phyloP scores from a whole-genome alignment of 2,329 filamentous ascomycete genomes.

The Lachnum nothofagi region DNA sequence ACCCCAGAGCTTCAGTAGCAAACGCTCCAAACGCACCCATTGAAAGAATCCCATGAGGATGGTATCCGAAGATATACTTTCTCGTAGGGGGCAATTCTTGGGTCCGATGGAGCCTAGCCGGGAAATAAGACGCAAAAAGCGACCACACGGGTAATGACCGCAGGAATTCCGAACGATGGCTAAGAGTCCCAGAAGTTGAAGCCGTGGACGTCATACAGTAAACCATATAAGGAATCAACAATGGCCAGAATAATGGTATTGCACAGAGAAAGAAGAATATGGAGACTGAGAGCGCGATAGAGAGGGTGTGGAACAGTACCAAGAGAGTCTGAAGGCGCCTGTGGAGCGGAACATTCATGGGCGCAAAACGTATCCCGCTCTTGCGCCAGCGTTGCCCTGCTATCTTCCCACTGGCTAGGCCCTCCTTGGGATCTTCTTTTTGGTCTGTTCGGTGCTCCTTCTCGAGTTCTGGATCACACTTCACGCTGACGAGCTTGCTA shows the following conservation, averaged over 20 bases:
- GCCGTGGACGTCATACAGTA: slow-evolving; percentile 78
- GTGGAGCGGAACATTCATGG: slow-evolving; percentile 65
- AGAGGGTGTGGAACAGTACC: slow-evolving; percentile 68
- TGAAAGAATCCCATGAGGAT: slow-evolving; percentile 95
- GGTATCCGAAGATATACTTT: slow-evolving; percentile 96
- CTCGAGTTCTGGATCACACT: slow-evolving; percentile 20
- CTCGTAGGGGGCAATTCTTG: slow-evolving; percentile 70
- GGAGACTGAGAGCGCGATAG: slow-evolving; percentile 65
- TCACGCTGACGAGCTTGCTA: slow-evolving; percentile 25
- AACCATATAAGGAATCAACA: slow-evolving; percentile 69
- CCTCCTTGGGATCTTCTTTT: slow-evolving; percentile 18
- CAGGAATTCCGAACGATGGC: slow-evolving; percentile 68
- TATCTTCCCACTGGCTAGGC: slow-evolving; percentile 28
- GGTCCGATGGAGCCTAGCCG: slow-evolving; percentile 80
- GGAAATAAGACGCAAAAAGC: slow-evolving; percentile 89
- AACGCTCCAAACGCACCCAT: slow-evolving; percentile 94
- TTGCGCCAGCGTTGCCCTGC: slow-evolving; percentile 32
- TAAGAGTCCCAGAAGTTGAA: slow-evolving; percentile 68
- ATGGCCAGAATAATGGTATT: slow-evolving; percentile 86
- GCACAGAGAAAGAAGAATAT: slow-evolving; percentile 87
- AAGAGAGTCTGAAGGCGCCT: slow-evolving; percentile 73
- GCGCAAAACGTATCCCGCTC: slow-evolving; percentile 73
- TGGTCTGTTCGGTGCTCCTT: slow-evolving; percentile 11
- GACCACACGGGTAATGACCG: slow-evolving; percentile 74
- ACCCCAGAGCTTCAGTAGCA: slow-evolving; percentile 82